A percentile compares a stretch with the other conserved stretches of the same genome.
Evolutionary conservation across 208 protist genomes (phyloP).

Genomic region (Wallacemonas sp.): DNA sequence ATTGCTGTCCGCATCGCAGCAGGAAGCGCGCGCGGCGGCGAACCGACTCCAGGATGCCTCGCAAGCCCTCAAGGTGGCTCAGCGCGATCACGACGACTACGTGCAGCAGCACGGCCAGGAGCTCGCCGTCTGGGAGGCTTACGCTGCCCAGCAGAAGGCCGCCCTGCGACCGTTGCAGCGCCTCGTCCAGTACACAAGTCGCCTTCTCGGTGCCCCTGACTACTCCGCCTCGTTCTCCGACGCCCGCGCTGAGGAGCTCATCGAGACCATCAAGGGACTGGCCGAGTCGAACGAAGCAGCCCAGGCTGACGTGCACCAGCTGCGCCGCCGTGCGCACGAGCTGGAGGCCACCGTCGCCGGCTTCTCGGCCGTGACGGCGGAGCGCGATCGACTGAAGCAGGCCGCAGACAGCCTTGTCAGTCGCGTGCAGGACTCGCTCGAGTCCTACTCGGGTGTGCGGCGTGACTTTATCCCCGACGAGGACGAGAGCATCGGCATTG

Average conservation of each 20-base stretch:
- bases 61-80: background rate
- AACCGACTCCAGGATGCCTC: background rate
- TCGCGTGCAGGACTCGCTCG: conserved; percentile 9
- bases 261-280: background rate
- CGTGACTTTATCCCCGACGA: conserved; percentile 19
- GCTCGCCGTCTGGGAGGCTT: background rate
- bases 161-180: conserved; percentile 6
- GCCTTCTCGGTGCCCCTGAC: background rate
- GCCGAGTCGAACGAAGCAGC: background rate
- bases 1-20: background rate
- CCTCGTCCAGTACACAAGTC: background rate
- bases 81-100: conserved; percentile 1
- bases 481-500: conserved; percentile 17
- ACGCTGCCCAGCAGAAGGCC: conserved; percentile 2
- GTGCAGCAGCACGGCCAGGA: conserved; percentile 2
- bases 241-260: conserved; percentile 7
- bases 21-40: background rate
- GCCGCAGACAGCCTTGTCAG: conserved; percentile 8
- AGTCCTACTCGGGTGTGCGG: conserved; percentile 15
- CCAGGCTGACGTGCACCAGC: background rate
- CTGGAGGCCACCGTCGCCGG: background rate
- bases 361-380: background rate
- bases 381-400: conserved; percentile 17
- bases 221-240: conserved; percentile 16
- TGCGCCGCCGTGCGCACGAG: background rate